Percentiles rank a stretch among this genome's conserved stretches.
Evolutionary conservation across 139 green algal genomes (phyloP).

Genomic region (Chlorella vulgaris): DNA sequence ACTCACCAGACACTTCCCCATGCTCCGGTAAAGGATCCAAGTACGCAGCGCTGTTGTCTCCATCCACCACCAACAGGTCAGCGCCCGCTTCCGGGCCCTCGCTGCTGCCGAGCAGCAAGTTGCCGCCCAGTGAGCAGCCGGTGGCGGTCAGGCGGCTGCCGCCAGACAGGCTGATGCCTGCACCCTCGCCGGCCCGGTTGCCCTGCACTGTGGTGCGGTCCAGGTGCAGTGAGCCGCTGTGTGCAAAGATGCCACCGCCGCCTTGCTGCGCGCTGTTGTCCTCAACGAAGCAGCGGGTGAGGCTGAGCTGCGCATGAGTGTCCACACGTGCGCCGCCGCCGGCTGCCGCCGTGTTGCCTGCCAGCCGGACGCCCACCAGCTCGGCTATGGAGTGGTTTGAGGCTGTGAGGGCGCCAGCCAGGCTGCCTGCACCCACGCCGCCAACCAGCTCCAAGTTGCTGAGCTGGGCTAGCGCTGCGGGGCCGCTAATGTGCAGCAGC

Average conservation of each 20-base stretch:
- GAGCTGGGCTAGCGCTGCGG: constrained; percentile 33
- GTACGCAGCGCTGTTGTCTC: constrained; percentile 1
- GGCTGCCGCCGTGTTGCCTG: background rate
- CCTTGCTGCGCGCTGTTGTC: constrained; percentile 18
- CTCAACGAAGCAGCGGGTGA: constrained; percentile 5
- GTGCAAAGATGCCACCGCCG: constrained; percentile 17
- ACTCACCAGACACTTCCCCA: constrained; percentile 8
- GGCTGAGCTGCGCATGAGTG: background rate
- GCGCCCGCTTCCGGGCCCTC: background rate
- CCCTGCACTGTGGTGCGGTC: background rate
- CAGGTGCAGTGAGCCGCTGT: constrained; percentile 6
- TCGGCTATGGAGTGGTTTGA: constrained; percentile 29
- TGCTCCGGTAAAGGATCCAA: background rate
- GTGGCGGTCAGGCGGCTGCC: constrained; percentile 1
- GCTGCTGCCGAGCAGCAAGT: background rate
- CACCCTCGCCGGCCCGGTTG: constrained; percentile 28
- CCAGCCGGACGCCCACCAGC: background rate
- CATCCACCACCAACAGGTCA: constrained; percentile 25
- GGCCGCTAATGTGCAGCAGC: constrained; percentile 33
- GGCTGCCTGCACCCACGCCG: background rate
- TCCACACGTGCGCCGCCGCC: constrained; percentile 9
- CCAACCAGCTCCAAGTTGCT: constrained; percentile 13
- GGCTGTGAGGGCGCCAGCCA: constrained; percentile 29
- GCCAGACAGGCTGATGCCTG: constrained; percentile 23
- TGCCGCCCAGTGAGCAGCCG: constrained; percentile 4